Evolutionary conservation across 768 basidiomycete genomes (phyloP), one percentile per base, ranked within the genome.

Genomic region (Kwoniella shandongensis): DNA sequence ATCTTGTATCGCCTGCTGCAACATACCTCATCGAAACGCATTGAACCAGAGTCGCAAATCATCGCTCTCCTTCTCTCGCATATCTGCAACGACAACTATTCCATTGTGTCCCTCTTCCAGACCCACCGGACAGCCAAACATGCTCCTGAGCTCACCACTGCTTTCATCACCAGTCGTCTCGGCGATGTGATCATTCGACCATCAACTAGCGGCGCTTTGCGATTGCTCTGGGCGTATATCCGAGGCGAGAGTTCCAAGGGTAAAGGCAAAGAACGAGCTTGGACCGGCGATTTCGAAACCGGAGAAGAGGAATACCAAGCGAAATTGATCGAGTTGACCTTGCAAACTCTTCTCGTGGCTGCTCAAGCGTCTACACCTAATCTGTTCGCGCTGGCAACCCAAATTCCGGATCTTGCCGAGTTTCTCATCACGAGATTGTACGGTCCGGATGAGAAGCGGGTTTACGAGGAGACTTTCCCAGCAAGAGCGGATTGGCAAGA

Each of bases 71-170:
- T 76, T 1, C 54, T 74, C 49, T 61, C 74, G 0, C 61, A 65
- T 44, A 69, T 72, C n/a, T 64, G 72, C 47, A 61, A 59, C 45
- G 61, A 65, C 53, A 70, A 76, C 48, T 66, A 72, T 42, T 62
- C 66, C 10, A 57, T 74, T 35, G 25, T 69, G 4, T 57, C 54
- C 15, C 51, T 74, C 11, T 69, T 71, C 50, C 44, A 51, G 18
- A 29, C 49, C 12, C 41, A 39, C 22, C 44, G 50, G 0, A 35
- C 46, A 5, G 38, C 54, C 13, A 10, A 39, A 7, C 22, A 35
- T 13, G 4, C 53, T 1, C 40, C 51, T 44, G 26, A 46, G 17
- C 20, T 32, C 20, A 22, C 45, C 12, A 27, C 44, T 5, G 17
- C 44, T 1, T 18, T 32, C 18, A 30, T 49, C 12, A 36, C 29